Percentiles rank a stretch among this genome's conserved stretches.
These are phyloP conservation scores for Dinochytrium kinnereticum DNA, from an alignment of 371 early-diverging fungal genomes.

Conservation along the genomic window DNA sequence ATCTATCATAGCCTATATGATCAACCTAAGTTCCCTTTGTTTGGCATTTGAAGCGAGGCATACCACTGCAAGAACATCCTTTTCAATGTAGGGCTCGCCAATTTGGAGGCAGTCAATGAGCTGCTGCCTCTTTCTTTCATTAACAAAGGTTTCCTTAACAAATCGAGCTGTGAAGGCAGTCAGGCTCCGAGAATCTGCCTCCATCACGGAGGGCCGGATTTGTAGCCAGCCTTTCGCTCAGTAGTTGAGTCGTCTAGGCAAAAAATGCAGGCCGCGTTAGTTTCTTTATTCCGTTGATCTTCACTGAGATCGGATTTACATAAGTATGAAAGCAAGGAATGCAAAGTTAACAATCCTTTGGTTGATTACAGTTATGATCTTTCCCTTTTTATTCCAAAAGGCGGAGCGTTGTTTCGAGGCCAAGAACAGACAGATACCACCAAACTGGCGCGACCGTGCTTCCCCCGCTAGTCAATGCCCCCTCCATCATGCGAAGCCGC, in stretches of 20 bases:
- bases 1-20: conserved; percentile 14
- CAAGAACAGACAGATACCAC: not conserved
- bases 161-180: not conserved
- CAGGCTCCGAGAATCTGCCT: not conserved
- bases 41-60: not conserved
- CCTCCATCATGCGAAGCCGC: conserved; percentile 3
- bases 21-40: not conserved
- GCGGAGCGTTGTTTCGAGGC: not conserved
- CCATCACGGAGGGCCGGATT: not conserved
- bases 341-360: no score
- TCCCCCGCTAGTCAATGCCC: not conserved
- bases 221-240: not conserved
- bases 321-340: no score
- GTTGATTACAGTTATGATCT: no score
- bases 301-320: no score
- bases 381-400: not conserved
- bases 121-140: not conserved
- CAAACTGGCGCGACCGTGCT: not conserved
- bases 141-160: not conserved
- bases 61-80: not conserved
- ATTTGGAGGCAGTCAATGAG: not conserved
- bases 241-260: no score
- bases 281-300: no score
- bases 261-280: no score
- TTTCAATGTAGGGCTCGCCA: not conserved